phyloP scores from a whole-genome alignment of 768 basidiomycete genomes.

The Trametes cubensis region DNA sequence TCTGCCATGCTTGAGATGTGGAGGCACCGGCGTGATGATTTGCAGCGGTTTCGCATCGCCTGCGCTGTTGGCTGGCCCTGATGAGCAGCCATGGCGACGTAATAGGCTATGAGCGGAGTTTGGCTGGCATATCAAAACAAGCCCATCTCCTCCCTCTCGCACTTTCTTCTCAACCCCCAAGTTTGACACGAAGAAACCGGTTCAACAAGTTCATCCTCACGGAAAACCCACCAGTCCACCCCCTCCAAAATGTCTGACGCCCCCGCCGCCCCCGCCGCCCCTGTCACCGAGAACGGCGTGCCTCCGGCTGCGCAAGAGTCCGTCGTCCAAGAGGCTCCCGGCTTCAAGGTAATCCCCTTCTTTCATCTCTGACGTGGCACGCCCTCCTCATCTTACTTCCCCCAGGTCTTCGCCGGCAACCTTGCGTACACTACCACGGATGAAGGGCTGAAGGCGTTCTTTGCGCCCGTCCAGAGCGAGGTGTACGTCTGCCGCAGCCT shows the following conservation, averaged over 20 bases:
- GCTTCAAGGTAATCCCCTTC: constrained; percentile 66
- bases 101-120: constrained; percentile 37
- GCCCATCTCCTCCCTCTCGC: constrained; percentile 30
- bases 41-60: constrained; percentile 20
- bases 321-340: constrained; percentile 68
- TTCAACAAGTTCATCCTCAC: constrained; percentile 73
- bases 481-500: constrained; percentile 60
- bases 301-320: constrained; percentile 74
- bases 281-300: constrained; percentile 81
- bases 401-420: constrained; percentile 91
- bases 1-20: neutral
- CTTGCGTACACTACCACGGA: constrained; percentile 93
- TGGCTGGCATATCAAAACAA: constrained; percentile 34
- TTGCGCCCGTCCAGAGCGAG: constrained; percentile 83
- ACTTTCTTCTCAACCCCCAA: constrained; percentile 76
- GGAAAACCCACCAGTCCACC: constrained; percentile 57
- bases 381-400: constrained; percentile 20
- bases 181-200: constrained; percentile 84
- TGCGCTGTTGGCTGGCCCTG: constrained; percentile 12
- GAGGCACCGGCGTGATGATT: constrained; percentile 2
- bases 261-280: constrained; percentile 88
- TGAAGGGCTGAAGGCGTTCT: constrained; percentile 93
- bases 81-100: constrained; percentile 48
- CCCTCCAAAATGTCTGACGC: constrained; percentile 82
- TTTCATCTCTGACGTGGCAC: constrained; percentile 32